Conservation (phyloP, 164 flowering plant species). For the Macadamia integrifolia region DNA sequence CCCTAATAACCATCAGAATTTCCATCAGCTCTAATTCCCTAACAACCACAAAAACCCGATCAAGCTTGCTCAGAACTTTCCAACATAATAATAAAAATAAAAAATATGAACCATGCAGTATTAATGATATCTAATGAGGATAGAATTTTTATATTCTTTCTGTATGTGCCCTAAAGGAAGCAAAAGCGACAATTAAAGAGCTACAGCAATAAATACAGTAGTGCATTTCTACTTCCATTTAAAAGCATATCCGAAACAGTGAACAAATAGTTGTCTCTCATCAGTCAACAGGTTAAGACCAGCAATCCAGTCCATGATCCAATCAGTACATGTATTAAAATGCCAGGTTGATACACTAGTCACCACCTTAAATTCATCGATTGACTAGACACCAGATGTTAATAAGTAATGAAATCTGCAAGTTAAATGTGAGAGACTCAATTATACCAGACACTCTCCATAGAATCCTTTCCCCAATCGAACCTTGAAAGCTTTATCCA, state of each 20-base stretch:
- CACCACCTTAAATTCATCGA: too few species aligned
- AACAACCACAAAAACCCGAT: slow-evolving; percentile 2
- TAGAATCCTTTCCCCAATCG: slow-evolving; percentile 78
- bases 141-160: not conserved
- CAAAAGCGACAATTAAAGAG: not conserved
- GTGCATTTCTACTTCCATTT: too few species aligned
- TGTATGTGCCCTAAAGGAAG: not conserved
- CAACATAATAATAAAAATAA: not conserved
- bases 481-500: slow-evolving; percentile 60
- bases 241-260: too few species aligned
- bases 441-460: slow-evolving; percentile 86
- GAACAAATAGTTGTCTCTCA: too few species aligned
- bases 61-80: not conserved
- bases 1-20: slow-evolving; percentile 38
- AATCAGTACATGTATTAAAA: too few species aligned
- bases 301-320: too few species aligned
- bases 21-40: slow-evolving; percentile 58
- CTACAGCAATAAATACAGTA: not conserved
- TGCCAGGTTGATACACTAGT: too few species aligned
- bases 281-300: too few species aligned
- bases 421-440: not conserved
- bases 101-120: not conserved
- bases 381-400: not conserved
- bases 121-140: not conserved
- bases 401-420: not conserved